Evolutionary conservation across 768 basidiomycete species (phyloP).

Genomic region (Russula ochroleuca): DNA sequence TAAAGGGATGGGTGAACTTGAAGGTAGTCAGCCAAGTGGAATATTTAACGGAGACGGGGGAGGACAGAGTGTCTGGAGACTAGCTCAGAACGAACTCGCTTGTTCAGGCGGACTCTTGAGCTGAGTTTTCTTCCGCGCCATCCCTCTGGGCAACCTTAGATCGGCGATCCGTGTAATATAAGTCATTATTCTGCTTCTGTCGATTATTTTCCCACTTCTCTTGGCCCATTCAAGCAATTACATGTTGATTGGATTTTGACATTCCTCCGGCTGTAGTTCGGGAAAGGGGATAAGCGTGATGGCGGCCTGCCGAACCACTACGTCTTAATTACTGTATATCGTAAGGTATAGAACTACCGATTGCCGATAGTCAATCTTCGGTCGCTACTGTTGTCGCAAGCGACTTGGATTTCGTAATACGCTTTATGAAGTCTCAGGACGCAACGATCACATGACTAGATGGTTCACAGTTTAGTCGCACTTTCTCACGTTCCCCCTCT

Average conservation of each 20-base stretch:
- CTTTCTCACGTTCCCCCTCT: background rate
- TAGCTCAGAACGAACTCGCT: background rate
- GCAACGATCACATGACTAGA: conserved; percentile 13
- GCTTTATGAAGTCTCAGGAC: background rate
- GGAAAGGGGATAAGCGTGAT: background rate
- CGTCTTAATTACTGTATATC: too few relatives aligned
- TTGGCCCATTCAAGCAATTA: background rate
- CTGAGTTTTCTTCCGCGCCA: conserved; percentile 20
- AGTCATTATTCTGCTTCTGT: conserved; percentile 8
- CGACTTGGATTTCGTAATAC: too few relatives aligned
- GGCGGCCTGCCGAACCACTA: background rate
- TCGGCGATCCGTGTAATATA: conserved; percentile 10
- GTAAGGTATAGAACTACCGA: background rate
- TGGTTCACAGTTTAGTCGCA: background rate
- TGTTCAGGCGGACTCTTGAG: conserved; percentile 21
- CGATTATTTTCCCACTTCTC: conserved; percentile 12
- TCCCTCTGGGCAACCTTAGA: background rate
- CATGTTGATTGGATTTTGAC: background rate
- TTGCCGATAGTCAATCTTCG: conserved; percentile 1
- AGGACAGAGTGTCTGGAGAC: background rate
- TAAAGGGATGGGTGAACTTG: background rate
- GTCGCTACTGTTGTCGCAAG: too few relatives aligned
- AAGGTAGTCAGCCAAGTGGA: background rate
- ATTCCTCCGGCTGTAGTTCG: background rate
- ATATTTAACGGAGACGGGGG: conserved; percentile 1